phyloP scores from a whole-genome alignment of 371 early-diverging fungal genomes.

The Rhizomucor pusillus region DNA sequence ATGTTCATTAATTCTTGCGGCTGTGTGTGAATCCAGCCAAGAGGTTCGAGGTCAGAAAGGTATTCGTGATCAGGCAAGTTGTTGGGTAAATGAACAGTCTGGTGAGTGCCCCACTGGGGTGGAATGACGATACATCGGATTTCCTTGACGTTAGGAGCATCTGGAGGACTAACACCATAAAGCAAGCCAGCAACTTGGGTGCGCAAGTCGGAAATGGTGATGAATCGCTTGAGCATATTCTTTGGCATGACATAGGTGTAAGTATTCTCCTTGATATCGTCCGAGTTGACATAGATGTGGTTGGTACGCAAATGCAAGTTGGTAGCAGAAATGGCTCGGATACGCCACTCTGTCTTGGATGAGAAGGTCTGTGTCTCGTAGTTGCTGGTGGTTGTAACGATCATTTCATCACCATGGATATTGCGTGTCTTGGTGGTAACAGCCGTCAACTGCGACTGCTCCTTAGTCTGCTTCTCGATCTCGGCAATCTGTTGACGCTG shows the following conservation, averaged over 20 bases:
- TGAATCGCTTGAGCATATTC: slow-evolving; percentile 94
- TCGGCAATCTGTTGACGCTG: slow-evolving; percentile 98
- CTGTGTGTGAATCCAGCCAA: slow-evolving; percentile 98
- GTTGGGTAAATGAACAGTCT: slow-evolving; percentile 89
- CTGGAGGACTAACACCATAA: slow-evolving; percentile 93
- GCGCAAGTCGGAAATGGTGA: slow-evolving; percentile 92
- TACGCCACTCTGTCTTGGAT: slow-evolving; percentile 99
- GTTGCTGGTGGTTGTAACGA: slow-evolving; percentile 95
- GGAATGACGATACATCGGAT: slow-evolving; percentile 93
- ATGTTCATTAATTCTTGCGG: slow-evolving; percentile 92
- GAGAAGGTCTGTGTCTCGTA: slow-evolving; percentile 96
- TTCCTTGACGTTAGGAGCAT: slow-evolving; percentile 94
- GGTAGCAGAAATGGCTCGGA: slow-evolving; percentile 93
- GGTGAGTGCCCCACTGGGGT: slow-evolving; percentile 97
- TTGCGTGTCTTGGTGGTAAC: slow-evolving; percentile 95
- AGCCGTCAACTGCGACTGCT: slow-evolving; percentile 91
- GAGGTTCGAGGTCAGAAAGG: slow-evolving; percentile 88
- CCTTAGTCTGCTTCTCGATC: slow-evolving; percentile 94
- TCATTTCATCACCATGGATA: slow-evolving; percentile 97
- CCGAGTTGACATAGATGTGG: slow-evolving; percentile 94
- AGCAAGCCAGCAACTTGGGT: slow-evolving; percentile 95
- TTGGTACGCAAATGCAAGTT: slow-evolving; percentile 94
- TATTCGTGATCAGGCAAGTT: slow-evolving; percentile 89
- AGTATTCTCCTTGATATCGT: slow-evolving; percentile 87
- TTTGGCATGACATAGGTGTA: slow-evolving; percentile 96